phyloP scores from a whole-genome alignment of 2,329 filamentous ascomycete species.

The Sclerotinia spermophila region DNA sequence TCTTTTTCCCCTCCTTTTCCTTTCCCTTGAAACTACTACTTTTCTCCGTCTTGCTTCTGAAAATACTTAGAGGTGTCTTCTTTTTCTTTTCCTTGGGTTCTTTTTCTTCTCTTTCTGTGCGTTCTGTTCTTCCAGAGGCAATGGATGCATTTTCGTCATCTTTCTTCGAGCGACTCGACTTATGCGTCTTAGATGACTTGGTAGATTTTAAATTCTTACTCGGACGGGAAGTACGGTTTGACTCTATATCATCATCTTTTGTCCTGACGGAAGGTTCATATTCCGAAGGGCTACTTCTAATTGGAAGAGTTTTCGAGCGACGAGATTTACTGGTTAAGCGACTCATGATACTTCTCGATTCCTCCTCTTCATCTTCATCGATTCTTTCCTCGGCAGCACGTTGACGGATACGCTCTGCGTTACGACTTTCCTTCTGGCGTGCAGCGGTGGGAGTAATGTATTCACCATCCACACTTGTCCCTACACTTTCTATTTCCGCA shows the following conservation, averaged over 20 bases:
- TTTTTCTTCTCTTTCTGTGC: background rate
- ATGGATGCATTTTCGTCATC: background rate
- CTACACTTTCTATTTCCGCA: conserved; percentile 31
- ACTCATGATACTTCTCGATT: conserved; percentile 2
- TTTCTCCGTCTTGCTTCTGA: conserved; percentile 11
- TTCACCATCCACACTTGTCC: conserved; percentile 37
- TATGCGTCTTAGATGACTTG: background rate
- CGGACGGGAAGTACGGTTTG: background rate
- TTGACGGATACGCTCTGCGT: conserved; percentile 26
- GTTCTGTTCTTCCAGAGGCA: background rate
- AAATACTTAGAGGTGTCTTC: conserved; percentile 12
- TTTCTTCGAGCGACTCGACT: conserved; percentile 7
- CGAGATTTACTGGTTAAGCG: conserved; percentile 1
- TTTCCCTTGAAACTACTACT: conserved; percentile 5
- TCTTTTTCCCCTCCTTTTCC: conserved; percentile 13
- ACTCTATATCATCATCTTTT: background rate
- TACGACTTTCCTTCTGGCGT: conserved; percentile 25
- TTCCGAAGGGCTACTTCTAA: background rate
- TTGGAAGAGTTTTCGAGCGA: background rate
- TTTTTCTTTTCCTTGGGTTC: conserved; percentile 9
- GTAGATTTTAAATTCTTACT: background rate
- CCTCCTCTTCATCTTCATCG: background rate
- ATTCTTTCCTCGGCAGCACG: conserved; percentile 24
- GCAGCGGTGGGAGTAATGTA: conserved; percentile 37
- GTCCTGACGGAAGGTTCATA: background rate